These are phyloP conservation scores for Periconia digitata DNA, from an alignment of 2,329 filamentous ascomycete species.

Conservation along the genomic window DNA sequence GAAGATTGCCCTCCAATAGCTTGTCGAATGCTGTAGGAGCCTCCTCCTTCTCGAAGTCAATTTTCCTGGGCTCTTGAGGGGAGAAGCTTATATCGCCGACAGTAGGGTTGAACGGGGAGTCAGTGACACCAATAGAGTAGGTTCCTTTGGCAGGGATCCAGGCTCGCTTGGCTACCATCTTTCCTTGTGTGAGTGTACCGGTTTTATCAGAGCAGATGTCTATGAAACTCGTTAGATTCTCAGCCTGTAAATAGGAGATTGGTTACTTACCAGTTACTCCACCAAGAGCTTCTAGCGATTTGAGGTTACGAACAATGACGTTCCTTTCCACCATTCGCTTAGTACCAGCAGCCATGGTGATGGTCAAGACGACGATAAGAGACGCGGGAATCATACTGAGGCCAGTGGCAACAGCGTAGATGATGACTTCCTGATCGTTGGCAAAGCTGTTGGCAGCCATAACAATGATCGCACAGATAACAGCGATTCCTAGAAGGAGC, in stretches of 20 bases:
- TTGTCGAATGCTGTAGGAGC: constrained; percentile 19
- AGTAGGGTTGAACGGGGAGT: constrained; percentile 38
- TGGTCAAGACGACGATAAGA: constrained; percentile 42
- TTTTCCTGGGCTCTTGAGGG: constrained; percentile 23
- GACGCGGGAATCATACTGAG: constrained; percentile 43
- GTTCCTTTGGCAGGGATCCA: constrained; percentile 43
- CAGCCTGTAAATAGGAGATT: not conserved
- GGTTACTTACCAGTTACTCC: constrained; percentile 31
- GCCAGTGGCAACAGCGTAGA: constrained; percentile 44
- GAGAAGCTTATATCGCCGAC: constrained; percentile 32
- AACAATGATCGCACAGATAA: constrained; percentile 44
- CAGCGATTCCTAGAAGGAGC: constrained; percentile 40
- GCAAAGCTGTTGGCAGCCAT: constrained; percentile 43
- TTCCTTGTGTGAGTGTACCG: constrained; percentile 42
- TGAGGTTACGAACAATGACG: constrained; percentile 40
- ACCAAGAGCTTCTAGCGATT: constrained; percentile 39
- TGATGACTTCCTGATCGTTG: constrained; percentile 42
- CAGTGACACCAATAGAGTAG: constrained; percentile 39
- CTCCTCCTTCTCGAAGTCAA: constrained; percentile 25
- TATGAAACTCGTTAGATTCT: constrained; percentile 2
- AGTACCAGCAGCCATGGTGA: constrained; percentile 44
- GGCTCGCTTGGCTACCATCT: constrained; percentile 41
- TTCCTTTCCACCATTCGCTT: constrained; percentile 39
- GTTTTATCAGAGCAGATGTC: constrained; percentile 58
- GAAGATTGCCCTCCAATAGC: constrained; percentile 22